Base-by-base conservation (phyloP, 345 rosid species). In the Eucalyptus regnans region DNA sequence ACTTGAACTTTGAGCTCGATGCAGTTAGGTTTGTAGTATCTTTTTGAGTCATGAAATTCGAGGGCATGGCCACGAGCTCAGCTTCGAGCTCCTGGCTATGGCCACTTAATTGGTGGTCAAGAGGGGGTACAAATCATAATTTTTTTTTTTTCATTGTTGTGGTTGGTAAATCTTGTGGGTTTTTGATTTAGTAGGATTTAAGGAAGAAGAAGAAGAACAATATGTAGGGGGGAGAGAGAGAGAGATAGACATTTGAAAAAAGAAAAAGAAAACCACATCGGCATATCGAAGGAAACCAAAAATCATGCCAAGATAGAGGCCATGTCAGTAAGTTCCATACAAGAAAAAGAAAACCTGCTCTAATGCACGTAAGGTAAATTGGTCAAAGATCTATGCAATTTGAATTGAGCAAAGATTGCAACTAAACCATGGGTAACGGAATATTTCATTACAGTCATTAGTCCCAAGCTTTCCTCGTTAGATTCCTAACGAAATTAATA, bases 321-420 rank as follows among this genome's bases (percentile, higher is more conserved):
- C 14, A 23, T 9, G 3, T 58, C 0, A 1, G 6, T 25, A 25
- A 58, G 9, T 58, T 58, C 64, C n/a, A 58, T 58, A 20, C 25
- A 18, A 18, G 23, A 54, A 7, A 9, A 25, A 25, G 4, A 9
- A 25, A 9, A 13, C 66, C 31, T 0, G 1, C 15, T 27, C 8
- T 60, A 8, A 56, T 9, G 62, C 29, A 22, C 0, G 3, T 56
- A 25, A 62, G 13, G 2, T 12, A 27, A 60, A 27, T 13, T 7
- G 0, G 2, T 60, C 66, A 25, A 12, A 68, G 43, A 17, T 31
- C 7, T 8, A 3, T 0, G 9, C 80, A 1, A 16, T 16, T 16
- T 16, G 80, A 33, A 68, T 31, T 9, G 12, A 68, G 23, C 80
- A 31, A 16, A 68, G 23, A 31, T 33, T 48, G 50, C 50, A 48